A percentile compares a stretch with the other conserved stretches of the same genome.
Conservation (phyloP, 139 green algal genomes). For the Bryopsis sp. region DNA sequence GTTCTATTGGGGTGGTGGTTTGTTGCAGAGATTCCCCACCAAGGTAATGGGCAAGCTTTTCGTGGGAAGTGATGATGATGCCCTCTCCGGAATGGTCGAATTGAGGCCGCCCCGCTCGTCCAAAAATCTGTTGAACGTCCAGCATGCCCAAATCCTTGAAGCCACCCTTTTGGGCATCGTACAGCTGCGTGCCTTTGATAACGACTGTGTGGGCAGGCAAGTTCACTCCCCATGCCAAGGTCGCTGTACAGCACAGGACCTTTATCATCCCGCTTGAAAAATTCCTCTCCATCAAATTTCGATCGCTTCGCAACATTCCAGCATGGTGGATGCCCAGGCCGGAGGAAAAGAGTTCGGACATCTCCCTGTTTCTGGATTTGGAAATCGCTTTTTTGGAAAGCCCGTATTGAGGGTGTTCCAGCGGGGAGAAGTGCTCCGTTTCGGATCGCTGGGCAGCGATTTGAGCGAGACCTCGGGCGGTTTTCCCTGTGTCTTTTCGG, state of each 20-base stretch:
- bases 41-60: constrained; percentile 93
- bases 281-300: constrained; percentile 80
- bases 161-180: constrained; percentile 81
- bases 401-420: not conserved
- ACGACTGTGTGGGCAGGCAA: constrained; percentile 92
- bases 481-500: constrained; percentile 95
- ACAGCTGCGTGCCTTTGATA: constrained; percentile 99
- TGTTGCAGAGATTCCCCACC: constrained; percentile 10
- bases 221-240: constrained; percentile 98
- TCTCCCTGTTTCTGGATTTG: constrained; percentile 72
- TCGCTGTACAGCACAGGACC: constrained; percentile 92
- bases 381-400: constrained; percentile 12
- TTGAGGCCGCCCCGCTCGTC: constrained; percentile 87
- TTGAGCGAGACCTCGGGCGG: constrained; percentile 60
- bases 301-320: constrained; percentile 91
- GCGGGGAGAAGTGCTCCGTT: not conserved
- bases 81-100: constrained; percentile 63
- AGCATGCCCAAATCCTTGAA: constrained; percentile 94
- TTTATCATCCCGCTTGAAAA: constrained; percentile 83
- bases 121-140: constrained; percentile 99
- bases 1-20: not conserved
- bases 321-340: constrained; percentile 95
- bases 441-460: constrained; percentile 25
- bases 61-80: constrained; percentile 94
- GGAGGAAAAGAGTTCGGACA: constrained; percentile 69